Evolutionary conservation across 805 yeast genomes (phyloP), one percentile per base, ranked within the genome.

Genomic region (Monosporozyma solicola): DNA sequence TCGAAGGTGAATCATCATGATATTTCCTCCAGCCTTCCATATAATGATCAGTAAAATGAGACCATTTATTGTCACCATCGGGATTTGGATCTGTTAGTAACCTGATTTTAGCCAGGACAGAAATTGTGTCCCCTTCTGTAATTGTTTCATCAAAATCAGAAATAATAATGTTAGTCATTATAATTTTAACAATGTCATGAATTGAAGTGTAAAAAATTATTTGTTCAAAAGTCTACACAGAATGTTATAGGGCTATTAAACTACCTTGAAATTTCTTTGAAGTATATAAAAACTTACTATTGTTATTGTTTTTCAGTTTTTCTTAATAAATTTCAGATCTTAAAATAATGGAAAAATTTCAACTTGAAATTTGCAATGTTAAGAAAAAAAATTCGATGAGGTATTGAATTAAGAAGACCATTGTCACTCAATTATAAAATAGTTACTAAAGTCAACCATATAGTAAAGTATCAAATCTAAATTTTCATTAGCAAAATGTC

Each of bases 111-210:
- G 65, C 67, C 5, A 67, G 25, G 5, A 58, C 35, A 24, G 53
- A 37, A 7, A 65, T 66, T 2, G 70, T 67, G 51, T 67, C 70
- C 10, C 53, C 51, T 5, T 47, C 49, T 2, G 71, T 66, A 5
- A 67, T 59, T 1, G 71, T 67, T 48, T 66, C 70, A 54, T 67
- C 71, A 51, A 66, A 67, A 52, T 67, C 71, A 9, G 63, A 53
- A 15, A 66, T 57, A 10, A 67, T 48, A 20, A 62, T 48, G 29
- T 58, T 49, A 25, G 49, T 57, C 56, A 59, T 50, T 13, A 24
- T 43, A 8, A 5, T 4, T 32, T 32, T 32, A 11, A 15, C n/a
- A n/a, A 13, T 35, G n/a, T 35, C 15, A 15, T 35, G n/a, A 13
- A 16, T 3, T 35, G 2, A 4, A 13, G n/a, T 35, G n/a, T 35